Conservation (phyloP, 2,329 filamentous ascomycete species). For the Aphanoascus verrucosus region DNA sequence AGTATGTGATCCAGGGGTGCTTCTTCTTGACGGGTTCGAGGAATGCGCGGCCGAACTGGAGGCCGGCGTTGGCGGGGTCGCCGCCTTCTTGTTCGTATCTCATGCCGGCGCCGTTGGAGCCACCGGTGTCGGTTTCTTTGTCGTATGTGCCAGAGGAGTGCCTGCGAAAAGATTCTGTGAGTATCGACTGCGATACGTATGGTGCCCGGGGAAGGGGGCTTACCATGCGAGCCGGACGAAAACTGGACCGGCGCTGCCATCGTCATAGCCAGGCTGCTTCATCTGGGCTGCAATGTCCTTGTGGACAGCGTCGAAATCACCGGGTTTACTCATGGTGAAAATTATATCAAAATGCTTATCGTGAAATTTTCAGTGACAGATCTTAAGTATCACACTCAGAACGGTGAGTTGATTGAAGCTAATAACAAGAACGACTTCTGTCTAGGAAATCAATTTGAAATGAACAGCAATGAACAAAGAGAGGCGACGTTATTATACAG, state of each 20-base stretch:
- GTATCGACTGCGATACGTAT: neutral
- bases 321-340: constrained; percentile 29
- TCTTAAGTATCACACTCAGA: constrained; percentile 9
- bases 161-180: constrained; percentile 27
- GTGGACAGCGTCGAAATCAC: constrained; percentile 41
- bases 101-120: constrained; percentile 56
- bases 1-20: constrained; percentile 55
- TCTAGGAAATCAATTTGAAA: neutral
- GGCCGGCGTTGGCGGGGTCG: constrained; percentile 54
- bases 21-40: constrained; percentile 51
- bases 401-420: constrained; percentile 5
- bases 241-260: constrained; percentile 53
- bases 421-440: neutral
- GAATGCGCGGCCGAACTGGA: constrained; percentile 53
- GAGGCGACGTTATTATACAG: neutral
- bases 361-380: neutral
- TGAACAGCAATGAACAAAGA: neutral
- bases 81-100: constrained; percentile 54
- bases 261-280: constrained; percentile 53
- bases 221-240: constrained; percentile 55
- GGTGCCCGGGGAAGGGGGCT: constrained; percentile 16
- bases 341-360: neutral
- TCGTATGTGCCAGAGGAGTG: constrained; percentile 56
- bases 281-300: constrained; percentile 45
- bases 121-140: constrained; percentile 48